Evolutionary conservation across 768 basidiomycete species (phyloP), one percentile per base, ranked within the genome.

Genomic region (Steccherinum ochraceum): DNA sequence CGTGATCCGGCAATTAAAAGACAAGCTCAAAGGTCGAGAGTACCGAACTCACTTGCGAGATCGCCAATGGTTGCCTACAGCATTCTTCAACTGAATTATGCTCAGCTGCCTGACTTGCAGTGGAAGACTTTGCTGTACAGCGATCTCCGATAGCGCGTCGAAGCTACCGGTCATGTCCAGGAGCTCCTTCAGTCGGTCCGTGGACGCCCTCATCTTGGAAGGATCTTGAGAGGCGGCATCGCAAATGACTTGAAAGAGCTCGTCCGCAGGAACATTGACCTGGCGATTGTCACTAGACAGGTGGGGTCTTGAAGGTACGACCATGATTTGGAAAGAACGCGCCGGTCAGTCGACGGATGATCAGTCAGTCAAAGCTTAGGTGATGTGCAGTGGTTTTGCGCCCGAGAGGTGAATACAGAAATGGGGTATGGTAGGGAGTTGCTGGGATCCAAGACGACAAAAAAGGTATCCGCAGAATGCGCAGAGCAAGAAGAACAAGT

Each of bases 11-110:
- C 45, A 42, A 52, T 45, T 23, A 20, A 25, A n/a, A 12, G 12
- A 42, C 13, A 24, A 24, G 42, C 46, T 42, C 50, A 27, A 40
- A 16, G 10, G 30, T 18, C 45, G 42, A 30, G 27, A 45, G 16
- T 20, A 56, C 70, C 57, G 19, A n/a, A 61, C 77, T 62, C 56
- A 89, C 90, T 81, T 89, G 69, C 83, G 70, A 25, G 83, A 84
- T 61, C 78, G 75, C 93, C 93, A 95, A 60, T 89, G 84, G 45
- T 69, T 69, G 3, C 83, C 64, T 2, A 83, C 84, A 1, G 77
- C 75, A 58, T 93, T 94, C 69, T 94, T 94, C 71, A 93, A 87
- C 61, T 92, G 90, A 50, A 94, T 86, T 55, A 91, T 89, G 21
- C 86, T 82, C 64, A 89, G 87, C 57, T 87, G 79, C 40, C 92